Percentiles rank a stretch among this genome's conserved stretches.
Conservation (phyloP, 1,284 basidiomycete species). For the Ustilago sp. region DNA sequence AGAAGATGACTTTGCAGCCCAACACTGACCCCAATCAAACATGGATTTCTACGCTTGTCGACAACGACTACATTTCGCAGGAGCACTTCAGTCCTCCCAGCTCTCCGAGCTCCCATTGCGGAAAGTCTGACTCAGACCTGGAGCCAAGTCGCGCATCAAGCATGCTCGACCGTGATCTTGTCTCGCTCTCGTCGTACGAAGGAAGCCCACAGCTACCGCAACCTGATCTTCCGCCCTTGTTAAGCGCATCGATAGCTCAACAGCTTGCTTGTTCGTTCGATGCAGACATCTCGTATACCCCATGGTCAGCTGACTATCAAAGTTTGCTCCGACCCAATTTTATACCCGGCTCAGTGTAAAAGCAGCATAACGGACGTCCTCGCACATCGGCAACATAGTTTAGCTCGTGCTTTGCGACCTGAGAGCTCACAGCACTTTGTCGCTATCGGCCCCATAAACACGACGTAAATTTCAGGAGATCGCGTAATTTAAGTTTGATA, state of each 20-base stretch:
- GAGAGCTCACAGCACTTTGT: too few species aligned
- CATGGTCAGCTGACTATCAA: not conserved
- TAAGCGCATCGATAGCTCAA: slow-evolving; percentile 5
- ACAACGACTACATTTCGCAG: slow-evolving; percentile 20
- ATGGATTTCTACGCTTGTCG: slow-evolving; percentile 23
- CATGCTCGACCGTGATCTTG: slow-evolving; percentile 20
- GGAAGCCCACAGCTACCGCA: not conserved
- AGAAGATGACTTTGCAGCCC: not conserved
- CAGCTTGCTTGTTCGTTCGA: not conserved
- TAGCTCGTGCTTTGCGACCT: too few species aligned
- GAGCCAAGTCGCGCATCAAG: slow-evolving; percentile 33
- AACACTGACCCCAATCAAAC: not conserved
- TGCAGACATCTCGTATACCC: not conserved
- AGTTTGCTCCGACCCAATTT: not conserved
- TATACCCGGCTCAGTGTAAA: not conserved
- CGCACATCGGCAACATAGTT: not conserved
- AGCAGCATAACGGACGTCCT: not conserved
- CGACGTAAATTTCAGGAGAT: too few species aligned
- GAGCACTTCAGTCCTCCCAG: not conserved
- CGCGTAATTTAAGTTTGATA: too few species aligned
- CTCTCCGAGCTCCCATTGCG: not conserved
- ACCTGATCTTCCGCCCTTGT: slow-evolving; percentile 3
- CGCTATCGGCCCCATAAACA: too few species aligned
- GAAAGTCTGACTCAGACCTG: slow-evolving; percentile 3
- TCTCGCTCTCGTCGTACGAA: not conserved